Base-by-base conservation (phyloP, 2,329 filamentous ascomycete genomes). In the Colletotrichum sp. region DNA sequence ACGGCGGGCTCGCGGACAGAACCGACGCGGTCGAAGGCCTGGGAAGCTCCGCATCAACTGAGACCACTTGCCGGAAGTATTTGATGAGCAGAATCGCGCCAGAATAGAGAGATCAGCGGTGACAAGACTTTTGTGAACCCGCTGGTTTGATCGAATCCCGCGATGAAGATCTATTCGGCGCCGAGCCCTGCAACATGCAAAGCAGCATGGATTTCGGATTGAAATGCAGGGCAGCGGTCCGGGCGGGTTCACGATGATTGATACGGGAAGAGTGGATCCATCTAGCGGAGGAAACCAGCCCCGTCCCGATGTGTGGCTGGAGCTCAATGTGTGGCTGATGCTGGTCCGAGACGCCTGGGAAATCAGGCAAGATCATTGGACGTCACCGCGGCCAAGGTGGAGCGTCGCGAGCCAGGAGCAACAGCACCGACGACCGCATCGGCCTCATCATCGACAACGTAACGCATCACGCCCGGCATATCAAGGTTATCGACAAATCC, bases 351-450 rank as follows among this genome's bases (percentile, higher is more conserved):
- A 21, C 9, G 71, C 74, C 74, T 76, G 30, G 36, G 32, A 48
- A 36, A 8, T 76, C 7, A 76, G 74, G 74, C 74, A 71, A 8
- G 30, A 18, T 21, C 21, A 71, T 71, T 76, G 71, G 71, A 76
- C 74, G 74, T 76, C 74, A 76, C 72, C 66, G 58, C n/a, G 48
- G 28, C 48, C 30, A 24, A 6, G 58, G 67, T 75, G 74, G 71
- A 75, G 60, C 72, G 38, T 43, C 24, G 52, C 74, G 67, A 76
- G 21, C 68, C 61, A 67, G 69, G 24, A 72, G 69, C n/a, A 64
- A 34, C 26, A 72, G 48, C 55, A 28, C 69, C 63, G 61, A 69
- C 55, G 55, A 52, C 63, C 21, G 26, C 36, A 75, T 57, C 67
- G 74, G 74, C 38, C 28, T 75, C 66, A 61, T 71, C 60, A 74